Conservation (phyloP, 139 green algal species). For the Marvania coccoides region DNA sequence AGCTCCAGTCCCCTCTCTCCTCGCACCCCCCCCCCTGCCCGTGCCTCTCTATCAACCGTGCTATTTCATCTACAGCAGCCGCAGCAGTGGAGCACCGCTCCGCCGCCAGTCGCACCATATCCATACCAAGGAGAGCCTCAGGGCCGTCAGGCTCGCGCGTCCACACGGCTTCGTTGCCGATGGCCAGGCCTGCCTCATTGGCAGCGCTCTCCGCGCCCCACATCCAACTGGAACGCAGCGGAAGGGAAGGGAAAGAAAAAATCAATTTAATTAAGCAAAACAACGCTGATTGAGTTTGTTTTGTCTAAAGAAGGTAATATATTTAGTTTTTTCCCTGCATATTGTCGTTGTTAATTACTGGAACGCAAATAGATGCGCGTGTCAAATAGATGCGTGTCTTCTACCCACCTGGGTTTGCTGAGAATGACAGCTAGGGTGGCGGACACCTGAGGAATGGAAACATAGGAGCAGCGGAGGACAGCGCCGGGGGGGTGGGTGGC, state of each 20-base stretch:
- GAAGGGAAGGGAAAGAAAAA: no score
- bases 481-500: not conserved
- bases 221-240: no score
- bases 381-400: no score
- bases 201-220: constrained; percentile 24
- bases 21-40: constrained; percentile 15
- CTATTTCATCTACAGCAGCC: constrained; percentile 3
- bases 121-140: constrained; percentile 19
- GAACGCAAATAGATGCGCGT: no score
- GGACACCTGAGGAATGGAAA: constrained; percentile 8
- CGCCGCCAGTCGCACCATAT: constrained; percentile 15
- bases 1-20: constrained; percentile 13
- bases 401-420: constrained; percentile 10
- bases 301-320: no score
- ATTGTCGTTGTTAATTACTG: no score
- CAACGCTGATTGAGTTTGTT: no score
- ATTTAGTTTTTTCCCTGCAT: no score
- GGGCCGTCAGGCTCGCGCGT: constrained; percentile 9
- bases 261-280: no score
- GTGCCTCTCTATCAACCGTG: constrained; percentile 6
- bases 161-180: constrained; percentile 25
- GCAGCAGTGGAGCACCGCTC: constrained; percentile 5
- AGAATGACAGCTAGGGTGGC: constrained; percentile 6
- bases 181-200: constrained; percentile 21
- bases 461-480: constrained; percentile 9